Evolutionary conservation across 2,329 filamentous ascomycete species (phyloP).

Genomic region (Tolypocladium pustulatum): DNA sequence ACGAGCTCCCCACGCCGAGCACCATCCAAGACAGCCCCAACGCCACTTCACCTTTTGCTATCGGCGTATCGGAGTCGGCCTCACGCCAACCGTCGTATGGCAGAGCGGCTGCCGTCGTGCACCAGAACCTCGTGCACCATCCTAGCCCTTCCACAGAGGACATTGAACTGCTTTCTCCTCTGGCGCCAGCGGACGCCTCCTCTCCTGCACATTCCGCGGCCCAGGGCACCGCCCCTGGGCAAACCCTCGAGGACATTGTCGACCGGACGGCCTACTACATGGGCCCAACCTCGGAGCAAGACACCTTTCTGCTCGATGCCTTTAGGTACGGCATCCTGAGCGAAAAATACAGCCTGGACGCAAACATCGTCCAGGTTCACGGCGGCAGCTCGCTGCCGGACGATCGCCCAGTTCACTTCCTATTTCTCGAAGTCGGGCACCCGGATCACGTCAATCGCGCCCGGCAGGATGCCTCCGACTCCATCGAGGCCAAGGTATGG

Average conservation of each 20-base stretch:
- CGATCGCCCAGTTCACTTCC: slow-evolving; percentile 33
- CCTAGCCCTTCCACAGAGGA: neutral
- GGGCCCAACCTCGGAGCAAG: slow-evolving; percentile 34
- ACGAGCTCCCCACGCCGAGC: slow-evolving; percentile 4
- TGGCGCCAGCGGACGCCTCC: neutral
- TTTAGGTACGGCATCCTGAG: slow-evolving; percentile 36
- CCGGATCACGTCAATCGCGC: slow-evolving; percentile 29
- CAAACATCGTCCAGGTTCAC: slow-evolving; percentile 31
- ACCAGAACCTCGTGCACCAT: slow-evolving; percentile 11
- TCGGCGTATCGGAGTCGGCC: neutral
- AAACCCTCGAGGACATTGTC: slow-evolving; percentile 30
- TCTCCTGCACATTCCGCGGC: neutral
- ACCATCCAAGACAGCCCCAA: slow-evolving; percentile 3
- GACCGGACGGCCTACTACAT: slow-evolving; percentile 33
- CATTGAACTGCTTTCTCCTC: neutral
- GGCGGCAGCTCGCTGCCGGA: slow-evolving; percentile 21
- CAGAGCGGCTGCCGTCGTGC: slow-evolving; percentile 13
- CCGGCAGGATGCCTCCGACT: slow-evolving; percentile 25
- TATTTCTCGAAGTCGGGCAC: slow-evolving; percentile 32
- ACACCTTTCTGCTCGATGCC: slow-evolving; percentile 33
- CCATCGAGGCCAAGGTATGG: slow-evolving; percentile 30
- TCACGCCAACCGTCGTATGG: neutral
- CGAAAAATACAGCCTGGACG: slow-evolving; percentile 31
- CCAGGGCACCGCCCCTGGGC: slow-evolving; percentile 4
- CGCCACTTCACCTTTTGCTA: neutral